These are phyloP conservation scores for Penicillium sp. DNA, from an alignment of 2,329 filamentous ascomycete species.

Conservation along the genomic window DNA sequence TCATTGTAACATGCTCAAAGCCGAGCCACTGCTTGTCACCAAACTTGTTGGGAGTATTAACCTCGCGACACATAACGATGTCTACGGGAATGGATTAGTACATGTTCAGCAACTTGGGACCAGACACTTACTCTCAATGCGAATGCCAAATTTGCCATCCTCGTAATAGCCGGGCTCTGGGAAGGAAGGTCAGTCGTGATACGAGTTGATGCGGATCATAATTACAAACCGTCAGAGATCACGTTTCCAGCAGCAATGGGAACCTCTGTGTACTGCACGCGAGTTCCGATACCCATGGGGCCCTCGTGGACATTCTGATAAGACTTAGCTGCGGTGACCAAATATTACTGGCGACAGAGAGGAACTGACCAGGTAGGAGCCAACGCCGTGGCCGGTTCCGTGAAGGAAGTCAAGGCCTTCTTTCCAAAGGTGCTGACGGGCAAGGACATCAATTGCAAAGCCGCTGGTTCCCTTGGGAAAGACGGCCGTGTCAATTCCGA, in stretches of 20 bases:
- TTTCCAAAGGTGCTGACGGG: conserved; percentile 89
- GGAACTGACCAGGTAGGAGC: conserved; percentile 67
- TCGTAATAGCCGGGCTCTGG: conserved; percentile 92
- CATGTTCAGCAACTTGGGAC: background rate
- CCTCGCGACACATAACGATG: conserved; percentile 83
- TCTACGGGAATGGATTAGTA: conserved; percentile 45
- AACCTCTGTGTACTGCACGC: conserved; percentile 88
- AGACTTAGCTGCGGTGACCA: conserved; percentile 15
- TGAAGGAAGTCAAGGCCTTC: conserved; percentile 93
- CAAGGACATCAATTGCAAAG: conserved; percentile 83
- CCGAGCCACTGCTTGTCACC: conserved; percentile 92
- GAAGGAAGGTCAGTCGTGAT: conserved; percentile 11
- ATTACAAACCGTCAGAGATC: conserved; percentile 66
- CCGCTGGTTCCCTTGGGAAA: conserved; percentile 96
- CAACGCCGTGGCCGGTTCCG: conserved; percentile 93
- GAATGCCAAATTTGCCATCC: conserved; percentile 89
- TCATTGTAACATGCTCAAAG: conserved; percentile 97
- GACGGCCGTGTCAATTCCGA: conserved; percentile 77
- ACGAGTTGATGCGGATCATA: background rate
- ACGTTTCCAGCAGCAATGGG: conserved; percentile 89
- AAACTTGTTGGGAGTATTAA: conserved; percentile 82
- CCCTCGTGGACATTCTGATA: conserved; percentile 86
- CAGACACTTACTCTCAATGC: conserved; percentile 70
- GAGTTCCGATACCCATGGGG: conserved; percentile 90
- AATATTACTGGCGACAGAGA: background rate